Evolutionary conservation across 2,329 filamentous ascomycete genomes (phyloP).

Genomic region (Penicillium sp.): DNA sequence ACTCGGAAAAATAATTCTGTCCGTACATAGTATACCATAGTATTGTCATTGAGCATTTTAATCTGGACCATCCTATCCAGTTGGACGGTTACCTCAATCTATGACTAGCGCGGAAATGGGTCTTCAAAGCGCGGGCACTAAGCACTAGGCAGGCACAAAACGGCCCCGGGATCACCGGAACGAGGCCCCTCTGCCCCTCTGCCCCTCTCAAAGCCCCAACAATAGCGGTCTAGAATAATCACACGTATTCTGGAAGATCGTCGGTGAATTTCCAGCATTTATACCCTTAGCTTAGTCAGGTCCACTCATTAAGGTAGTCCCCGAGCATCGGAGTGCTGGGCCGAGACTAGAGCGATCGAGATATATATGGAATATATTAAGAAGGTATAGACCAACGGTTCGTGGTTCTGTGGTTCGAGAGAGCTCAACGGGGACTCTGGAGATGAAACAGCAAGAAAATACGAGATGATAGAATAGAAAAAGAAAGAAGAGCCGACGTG

Average conservation of each 20-base stretch:
- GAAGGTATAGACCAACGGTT: background rate
- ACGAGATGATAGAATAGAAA: background rate
- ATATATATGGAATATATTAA: background rate
- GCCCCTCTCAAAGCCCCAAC: background rate
- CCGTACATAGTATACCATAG: slow-evolving; percentile 10
- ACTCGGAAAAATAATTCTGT: slow-evolving; percentile 7
- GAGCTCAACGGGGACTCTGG: background rate
- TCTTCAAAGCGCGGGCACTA: background rate
- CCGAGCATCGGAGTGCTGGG: slow-evolving; percentile 2
- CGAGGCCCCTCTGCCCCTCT: background rate
- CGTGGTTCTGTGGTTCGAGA: background rate
- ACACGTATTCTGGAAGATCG: slow-evolving; percentile 13
- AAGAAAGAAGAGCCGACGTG: slow-evolving; percentile 3
- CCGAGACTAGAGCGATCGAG: slow-evolving; percentile 7
- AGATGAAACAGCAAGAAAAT: slow-evolving; percentile 1
- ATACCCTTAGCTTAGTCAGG: slow-evolving; percentile 2
- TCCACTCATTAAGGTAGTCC: slow-evolving; percentile 8
- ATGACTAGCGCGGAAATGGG: background rate
- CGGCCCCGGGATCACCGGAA: background rate
- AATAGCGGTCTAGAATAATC: slow-evolving; percentile 14
- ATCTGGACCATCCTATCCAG: background rate
- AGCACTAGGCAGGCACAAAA: slow-evolving; percentile 8
- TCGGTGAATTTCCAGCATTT: slow-evolving; percentile 4
- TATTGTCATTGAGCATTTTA: slow-evolving; percentile 3
- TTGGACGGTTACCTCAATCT: background rate